These are phyloP conservation scores for Fragilaria crotonensis DNA, from an alignment of 108 stramenopile species.

Conservation along the genomic window DNA sequence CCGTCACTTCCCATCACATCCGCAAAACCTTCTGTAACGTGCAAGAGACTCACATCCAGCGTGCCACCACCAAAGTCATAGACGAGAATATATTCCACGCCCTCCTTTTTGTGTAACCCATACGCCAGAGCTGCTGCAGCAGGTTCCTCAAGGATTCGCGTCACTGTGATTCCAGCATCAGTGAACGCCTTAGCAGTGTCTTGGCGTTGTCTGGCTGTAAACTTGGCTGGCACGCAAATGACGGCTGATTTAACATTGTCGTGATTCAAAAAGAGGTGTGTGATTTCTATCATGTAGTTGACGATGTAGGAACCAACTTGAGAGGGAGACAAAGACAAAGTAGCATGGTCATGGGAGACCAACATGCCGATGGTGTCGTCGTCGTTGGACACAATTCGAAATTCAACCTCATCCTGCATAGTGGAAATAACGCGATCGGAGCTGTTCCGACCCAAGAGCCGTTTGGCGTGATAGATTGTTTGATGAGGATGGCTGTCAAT, in stretches of 20 bases:
- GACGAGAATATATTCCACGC: conserved; percentile 93
- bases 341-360: conserved; percentile 22
- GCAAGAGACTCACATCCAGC: conserved; percentile 88
- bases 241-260: conserved; percentile 86
- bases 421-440: conserved; percentile 43
- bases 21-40: conserved; percentile 88
- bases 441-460: conserved; percentile 56
- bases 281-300: conserved; percentile 60
- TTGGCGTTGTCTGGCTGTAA: conserved; percentile 76
- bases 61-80: conserved; percentile 99
- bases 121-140: conserved; percentile 96
- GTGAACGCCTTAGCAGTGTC: conserved; percentile 75
- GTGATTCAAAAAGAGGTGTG: conserved; percentile 75
- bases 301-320: conserved; percentile 77
- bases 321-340: conserved; percentile 39
- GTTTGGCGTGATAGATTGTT: conserved; percentile 82
- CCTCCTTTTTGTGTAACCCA: conserved; percentile 86
- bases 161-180: conserved; percentile 74
- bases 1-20: conserved; percentile 93
- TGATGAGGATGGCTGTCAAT: conserved; percentile 81
- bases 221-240: conserved; percentile 96
- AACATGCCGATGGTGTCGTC: conserved; percentile 21
- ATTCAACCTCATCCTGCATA: conserved; percentile 67
- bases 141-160: conserved; percentile 89
- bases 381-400: conserved; percentile 22